Percentiles rank a stretch among this genome's conserved stretches.
These are phyloP conservation scores for Selenicereus undatus DNA, from an alignment of 148 eudicot genomes.

Conservation along the genomic window DNA sequence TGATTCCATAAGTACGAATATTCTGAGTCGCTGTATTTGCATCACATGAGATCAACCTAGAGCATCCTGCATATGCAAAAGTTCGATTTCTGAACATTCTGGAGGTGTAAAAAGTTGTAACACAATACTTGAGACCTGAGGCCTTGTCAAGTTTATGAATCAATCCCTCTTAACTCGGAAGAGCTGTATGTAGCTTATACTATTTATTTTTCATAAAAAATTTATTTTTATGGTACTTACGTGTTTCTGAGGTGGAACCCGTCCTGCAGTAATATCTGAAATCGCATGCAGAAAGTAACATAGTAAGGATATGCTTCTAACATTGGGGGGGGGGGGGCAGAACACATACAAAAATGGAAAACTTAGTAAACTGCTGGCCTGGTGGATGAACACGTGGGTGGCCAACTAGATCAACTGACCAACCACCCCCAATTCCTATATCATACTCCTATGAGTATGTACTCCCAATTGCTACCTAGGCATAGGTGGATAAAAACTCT, in stretches of 20 bases:
- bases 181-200: neutral
- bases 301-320: constrained; percentile 6
- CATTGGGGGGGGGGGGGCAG: neutral
- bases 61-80: constrained; percentile 58
- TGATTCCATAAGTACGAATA: constrained; percentile 73
- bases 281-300: constrained; percentile 18
- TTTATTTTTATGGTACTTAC: constrained; percentile 44
- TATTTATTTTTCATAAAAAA: neutral
- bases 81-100: constrained; percentile 4
- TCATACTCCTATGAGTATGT: no score
- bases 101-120: neutral
- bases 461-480: no score
- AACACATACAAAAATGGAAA: no score
- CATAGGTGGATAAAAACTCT: no score
- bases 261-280: constrained; percentile 78
- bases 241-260: constrained; percentile 63
- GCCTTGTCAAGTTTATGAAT: neutral
- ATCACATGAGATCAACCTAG: constrained; percentile 69
- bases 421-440: no score
- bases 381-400: no score
- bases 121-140: neutral
- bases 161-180: neutral
- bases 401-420: no score
- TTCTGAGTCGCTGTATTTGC: constrained; percentile 55
- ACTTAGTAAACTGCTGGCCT: no score